These are phyloP conservation scores for Tylopilus felleus DNA, from an alignment of 768 basidiomycete genomes.

Conservation along the genomic window DNA sequence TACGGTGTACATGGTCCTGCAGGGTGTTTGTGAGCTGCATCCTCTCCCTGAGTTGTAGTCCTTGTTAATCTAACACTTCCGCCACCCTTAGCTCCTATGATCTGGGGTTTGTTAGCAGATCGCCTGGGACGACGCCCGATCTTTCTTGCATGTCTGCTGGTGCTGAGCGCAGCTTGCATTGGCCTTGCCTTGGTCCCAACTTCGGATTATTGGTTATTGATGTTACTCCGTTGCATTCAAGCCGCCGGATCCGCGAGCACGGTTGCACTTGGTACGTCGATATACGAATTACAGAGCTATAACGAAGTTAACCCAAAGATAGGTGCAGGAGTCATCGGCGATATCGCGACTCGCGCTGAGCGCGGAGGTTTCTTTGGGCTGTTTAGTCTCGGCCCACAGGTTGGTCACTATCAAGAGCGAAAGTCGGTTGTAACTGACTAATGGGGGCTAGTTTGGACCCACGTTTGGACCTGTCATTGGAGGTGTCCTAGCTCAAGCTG, in stretches of 20 bases:
- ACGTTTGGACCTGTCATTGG: constrained; percentile 51
- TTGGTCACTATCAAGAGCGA: constrained; percentile 17
- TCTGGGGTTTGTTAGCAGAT: constrained; percentile 64
- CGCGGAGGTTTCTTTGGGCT: constrained; percentile 72
- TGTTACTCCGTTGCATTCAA: constrained; percentile 79
- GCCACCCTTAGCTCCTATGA: constrained; percentile 48
- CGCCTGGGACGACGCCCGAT: constrained; percentile 60
- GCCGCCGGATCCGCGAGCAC: constrained; percentile 78
- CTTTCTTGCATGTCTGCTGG: constrained; percentile 57
- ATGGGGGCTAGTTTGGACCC: constrained; percentile 47
- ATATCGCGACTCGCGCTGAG: constrained; percentile 71
- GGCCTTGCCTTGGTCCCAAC: constrained; percentile 54
- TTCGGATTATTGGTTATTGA: constrained; percentile 69
- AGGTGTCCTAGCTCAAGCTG: constrained; percentile 45
- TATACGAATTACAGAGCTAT: neutral
- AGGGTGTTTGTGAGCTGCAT: constrained; percentile 40
- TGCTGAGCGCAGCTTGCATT: constrained; percentile 65
- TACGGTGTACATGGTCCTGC: constrained; percentile 55
- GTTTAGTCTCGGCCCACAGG: constrained; percentile 64
- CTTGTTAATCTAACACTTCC: neutral
- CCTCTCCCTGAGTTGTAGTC: neutral
- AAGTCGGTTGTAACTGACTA: neutral
- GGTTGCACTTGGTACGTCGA: constrained; percentile 57
- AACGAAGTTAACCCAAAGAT: neutral
- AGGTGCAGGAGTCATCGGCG: constrained; percentile 76